Base-by-base conservation (phyloP, 148 eudicot genomes). In the Agrostemma githago region DNA sequence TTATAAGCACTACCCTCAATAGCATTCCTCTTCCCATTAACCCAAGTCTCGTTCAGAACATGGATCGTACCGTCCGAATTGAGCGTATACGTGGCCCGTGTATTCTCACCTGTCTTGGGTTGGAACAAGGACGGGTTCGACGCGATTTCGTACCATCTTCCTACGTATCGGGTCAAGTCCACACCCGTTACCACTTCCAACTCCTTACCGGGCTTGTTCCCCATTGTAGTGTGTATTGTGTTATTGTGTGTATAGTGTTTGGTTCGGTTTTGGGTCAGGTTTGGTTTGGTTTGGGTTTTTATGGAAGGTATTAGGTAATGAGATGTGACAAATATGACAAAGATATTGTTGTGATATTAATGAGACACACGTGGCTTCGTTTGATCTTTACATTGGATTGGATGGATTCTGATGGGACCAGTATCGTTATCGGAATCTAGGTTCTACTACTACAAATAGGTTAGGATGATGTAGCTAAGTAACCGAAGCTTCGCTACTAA, bases 141-240 rank as follows among this genome's bases (percentile, higher is more conserved):
- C 8, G 96, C 96, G 2, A 95, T 92, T 58, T 95, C 99, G 38
- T 92, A 95, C 99, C 99, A 95, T 8, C 97, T 65, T 1, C 99
- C 99, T 92, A 92, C 88, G 86, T 95, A 95, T 46, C 88, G 80
- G 61, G 72, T 57, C 10, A 90, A 12, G 58, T 96, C 96, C 43
- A 92, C 44, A 4, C 88, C 89, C 73, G 84, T 92, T 17, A 90
- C 97, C n/a, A 89, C 97, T 77, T 86, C 83, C 89, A 90, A 83
- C 58, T 82, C 90, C 73, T 92, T 90, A 40, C 74, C 78, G 4
- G 78, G 77, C 85, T 78, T 82, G 78, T 72, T 40, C 76, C 15
- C 60, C 72, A 79, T 38, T 48, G 34, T 43, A 43, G 46, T 43
- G 8, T 43, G 46, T 26, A 26, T 26, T 26, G 34, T 26, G 34